These are phyloP conservation scores for Boletus pseudopeckii DNA, from an alignment of 768 basidiomycete species.

Conservation along the genomic window DNA sequence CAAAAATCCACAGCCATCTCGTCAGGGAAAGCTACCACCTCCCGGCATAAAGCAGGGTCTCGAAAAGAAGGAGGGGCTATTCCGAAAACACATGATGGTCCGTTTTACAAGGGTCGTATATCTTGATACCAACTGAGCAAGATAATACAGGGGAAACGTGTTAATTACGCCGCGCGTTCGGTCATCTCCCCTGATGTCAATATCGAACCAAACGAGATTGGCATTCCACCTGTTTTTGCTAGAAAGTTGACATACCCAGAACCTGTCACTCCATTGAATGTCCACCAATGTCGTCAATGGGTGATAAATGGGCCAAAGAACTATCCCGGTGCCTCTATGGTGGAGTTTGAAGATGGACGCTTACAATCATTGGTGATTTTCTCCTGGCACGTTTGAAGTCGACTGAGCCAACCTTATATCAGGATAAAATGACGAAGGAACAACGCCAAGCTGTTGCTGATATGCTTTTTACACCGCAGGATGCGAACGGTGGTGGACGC, in stretches of 20 bases:
- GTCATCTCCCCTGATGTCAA: constrained; percentile 99
- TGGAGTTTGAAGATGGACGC: constrained; percentile 93
- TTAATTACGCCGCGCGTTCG: constrained; percentile 99
- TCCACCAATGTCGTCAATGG: constrained; percentile 80
- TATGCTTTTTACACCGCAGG: constrained; percentile 89
- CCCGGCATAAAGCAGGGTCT: constrained; percentile 93
- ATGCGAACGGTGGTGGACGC: constrained; percentile 45
- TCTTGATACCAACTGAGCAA: neutral
- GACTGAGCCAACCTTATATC: constrained; percentile 4
- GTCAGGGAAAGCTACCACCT: constrained; percentile 87
- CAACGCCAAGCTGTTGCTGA: constrained; percentile 95
- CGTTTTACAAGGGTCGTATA: constrained; percentile 19
- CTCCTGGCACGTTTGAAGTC: neutral
- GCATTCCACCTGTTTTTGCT: constrained; percentile 96
- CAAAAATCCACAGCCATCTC: constrained; percentile 85
- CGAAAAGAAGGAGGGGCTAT: constrained; percentile 98
- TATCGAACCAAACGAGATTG: constrained; percentile 98
- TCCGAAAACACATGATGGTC: constrained; percentile 99
- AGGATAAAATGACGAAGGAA: constrained; percentile 86
- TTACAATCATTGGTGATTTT: constrained; percentile 69
- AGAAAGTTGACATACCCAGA: constrained; percentile 96
- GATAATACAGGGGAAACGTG: constrained; percentile 83
- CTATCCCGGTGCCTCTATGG: constrained; percentile 91
- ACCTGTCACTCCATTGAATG: constrained; percentile 89
- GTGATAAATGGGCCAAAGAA: constrained; percentile 88